These are phyloP conservation scores for Platanthera guangdongensis DNA, from an alignment of 106 monocot genomes.

Conservation along the genomic window DNA sequence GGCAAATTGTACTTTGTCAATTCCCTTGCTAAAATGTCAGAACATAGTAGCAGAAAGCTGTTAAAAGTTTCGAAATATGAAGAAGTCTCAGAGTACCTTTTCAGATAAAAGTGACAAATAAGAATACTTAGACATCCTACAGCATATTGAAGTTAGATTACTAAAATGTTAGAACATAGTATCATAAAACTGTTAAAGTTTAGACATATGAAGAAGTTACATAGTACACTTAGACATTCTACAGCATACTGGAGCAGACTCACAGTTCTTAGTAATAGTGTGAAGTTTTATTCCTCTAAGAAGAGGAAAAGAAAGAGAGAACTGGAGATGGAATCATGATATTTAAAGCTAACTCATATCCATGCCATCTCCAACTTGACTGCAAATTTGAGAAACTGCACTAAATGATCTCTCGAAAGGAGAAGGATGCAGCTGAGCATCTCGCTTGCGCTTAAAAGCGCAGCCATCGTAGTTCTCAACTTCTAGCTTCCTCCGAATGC, in stretches of 20 bases:
- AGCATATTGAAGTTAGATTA: not conserved
- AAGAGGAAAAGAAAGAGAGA: constrained; percentile 5
- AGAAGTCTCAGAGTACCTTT: not conserved
- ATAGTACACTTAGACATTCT: constrained; percentile 2
- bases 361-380: constrained; percentile 96
- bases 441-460: constrained; percentile 81
- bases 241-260: not conserved
- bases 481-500: constrained; percentile 79
- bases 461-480: constrained; percentile 46
- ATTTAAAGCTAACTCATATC: constrained; percentile 57
- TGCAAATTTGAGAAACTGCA: constrained; percentile 74
- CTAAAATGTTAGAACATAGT: not conserved
- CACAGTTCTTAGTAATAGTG: no score
- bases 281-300: not conserved
- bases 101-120: not conserved
- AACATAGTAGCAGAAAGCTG: not conserved
- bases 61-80: not conserved
- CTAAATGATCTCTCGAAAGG: constrained; percentile 88
- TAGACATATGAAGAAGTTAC: not conserved
- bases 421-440: constrained; percentile 69
- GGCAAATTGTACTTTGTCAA: no score
- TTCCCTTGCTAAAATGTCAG: not conserved
- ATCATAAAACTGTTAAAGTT: not conserved
- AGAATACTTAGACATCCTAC: not conserved
- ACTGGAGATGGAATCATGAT: constrained; percentile 13